Evolutionary conservation across 1,284 basidiomycete genomes (phyloP), one percentile per base, ranked within the genome.

Genomic region (Ustanciosporium gigantosporum): DNA sequence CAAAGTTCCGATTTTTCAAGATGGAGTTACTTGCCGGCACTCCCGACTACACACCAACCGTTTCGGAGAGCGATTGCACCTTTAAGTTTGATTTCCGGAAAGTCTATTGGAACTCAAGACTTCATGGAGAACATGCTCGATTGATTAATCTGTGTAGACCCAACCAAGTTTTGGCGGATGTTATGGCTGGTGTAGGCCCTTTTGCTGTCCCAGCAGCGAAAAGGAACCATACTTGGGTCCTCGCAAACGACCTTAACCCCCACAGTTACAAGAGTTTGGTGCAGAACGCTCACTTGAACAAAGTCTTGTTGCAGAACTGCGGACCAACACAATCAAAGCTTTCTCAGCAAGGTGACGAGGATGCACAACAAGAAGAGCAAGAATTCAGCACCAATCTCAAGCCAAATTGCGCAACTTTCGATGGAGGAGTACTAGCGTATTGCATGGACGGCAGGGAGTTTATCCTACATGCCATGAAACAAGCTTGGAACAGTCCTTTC

Each of bases 21-120:
- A 98, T 99, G 95, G 95, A 99, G 74, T 83, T 97, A 2, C 82
- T 99, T 17, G 93, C 94, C 0, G 95, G 95, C 11, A 87, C 90
- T 50, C 83, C 86, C 0, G 84, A 95, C 71, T 94, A 88, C 71
- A 69, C 89, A 17, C 91, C 95, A 29, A 32, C 41, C 31, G 58
- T 68, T 17, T 59, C 53, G 11, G 76, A 77, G 47, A 85, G 86
- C 6, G 84, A 86, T 62, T 97, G 92, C 79, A 81, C 80, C 14
- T 98, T 97, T 78, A 87, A 84, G 0, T 97, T 99, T 70, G 93
- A 99, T 77, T 98, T 98, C 74, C 87, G 89, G 8, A 83, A 86
- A 68, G 95, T 98, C 3, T 98, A 98, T 79, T 98, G 93, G 92
- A 99, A 99, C 81, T 94, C 92, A 16, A 85, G 95, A 16, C 80